Base-by-base conservation (phyloP, 2,329 filamentous ascomycete species). In the Lachnum nothofagi region DNA sequence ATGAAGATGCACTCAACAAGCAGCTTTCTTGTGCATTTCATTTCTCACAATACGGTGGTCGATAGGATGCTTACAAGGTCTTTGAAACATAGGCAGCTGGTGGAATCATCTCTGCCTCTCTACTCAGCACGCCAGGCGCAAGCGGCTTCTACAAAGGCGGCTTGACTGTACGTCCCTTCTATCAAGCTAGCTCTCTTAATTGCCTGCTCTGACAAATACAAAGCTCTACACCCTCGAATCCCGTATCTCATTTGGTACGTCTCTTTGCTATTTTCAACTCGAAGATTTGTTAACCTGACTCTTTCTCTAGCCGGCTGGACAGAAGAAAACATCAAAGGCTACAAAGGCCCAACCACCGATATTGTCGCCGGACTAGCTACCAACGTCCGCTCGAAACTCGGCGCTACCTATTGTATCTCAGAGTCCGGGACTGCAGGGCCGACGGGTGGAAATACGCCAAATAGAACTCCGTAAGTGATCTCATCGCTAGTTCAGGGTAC, bases 361-460 rank as follows among this genome's bases (percentile, higher is more conserved):
- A 71, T 84, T 44, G 80, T 84, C 2, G 66, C 69, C 1, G 75
- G 72, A 0, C 60, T 85, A 6, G 81, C 80, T 0, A 70, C 72
- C 34, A 73, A 81, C 57, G 75, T 80, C 23, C 66, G 80, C n/a
- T 65, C 60, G n/a, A 77, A 72, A 38, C 63, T 84, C 22, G 69
- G 70, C 5, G 73, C 72, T 49, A 82, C 78, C 16, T 84, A 82
- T 60, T 74, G 74, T 7, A 60, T 83, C 6, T 71, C 70, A 46
- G 79, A 84, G 68, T 79, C 74, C 44, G 81, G 81, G 1, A 84
- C 80, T 2, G 81, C 80, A n/a, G 81, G 81, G 0, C 81, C 81
- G 7, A 81, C 76, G 1, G 78, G 76, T 10, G 80, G 80, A 0
- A 66, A 65, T 23, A 77, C 74, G 38, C 69, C 66, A 53, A 83